phyloP scores from a whole-genome alignment of 2,329 filamentous ascomycete species.

The Penicillium verrucosum region DNA sequence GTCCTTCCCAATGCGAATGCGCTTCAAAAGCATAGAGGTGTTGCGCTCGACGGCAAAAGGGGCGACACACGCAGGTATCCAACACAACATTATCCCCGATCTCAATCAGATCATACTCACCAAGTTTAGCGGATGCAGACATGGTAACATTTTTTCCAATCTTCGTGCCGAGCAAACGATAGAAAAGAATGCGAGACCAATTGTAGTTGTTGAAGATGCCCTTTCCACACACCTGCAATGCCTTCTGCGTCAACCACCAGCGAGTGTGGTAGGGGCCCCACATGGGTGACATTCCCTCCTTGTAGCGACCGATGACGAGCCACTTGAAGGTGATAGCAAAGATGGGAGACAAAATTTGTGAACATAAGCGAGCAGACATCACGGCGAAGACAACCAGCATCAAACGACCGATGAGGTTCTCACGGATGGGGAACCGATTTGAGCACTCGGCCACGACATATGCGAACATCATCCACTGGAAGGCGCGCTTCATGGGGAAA shows the following conservation, averaged over 20 bases:
- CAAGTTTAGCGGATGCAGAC: conserved; percentile 42
- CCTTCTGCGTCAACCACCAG: conserved; percentile 59
- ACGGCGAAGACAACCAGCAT: conserved; percentile 50
- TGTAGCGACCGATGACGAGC: conserved; percentile 54
- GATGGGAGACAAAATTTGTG: conserved; percentile 44
- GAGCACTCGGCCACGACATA: conserved; percentile 43
- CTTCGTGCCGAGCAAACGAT: conserved; percentile 52
- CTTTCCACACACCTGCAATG: conserved; percentile 48
- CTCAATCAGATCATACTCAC: conserved; percentile 58
- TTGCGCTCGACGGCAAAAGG: conserved; percentile 58
- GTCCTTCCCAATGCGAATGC: conserved; percentile 50
- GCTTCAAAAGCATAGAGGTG: conserved; percentile 56
- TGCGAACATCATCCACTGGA: conserved; percentile 55
- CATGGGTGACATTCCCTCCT: conserved; percentile 57
- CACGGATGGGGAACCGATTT: conserved; percentile 35
- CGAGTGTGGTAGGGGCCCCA: conserved; percentile 58
- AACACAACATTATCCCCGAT: conserved; percentile 52
- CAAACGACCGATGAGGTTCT: conserved; percentile 45
- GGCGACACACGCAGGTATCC: conserved; percentile 49
- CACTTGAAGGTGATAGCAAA: conserved; percentile 54
- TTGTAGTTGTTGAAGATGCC: conserved; percentile 32
- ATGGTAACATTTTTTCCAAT: conserved; percentile 54
- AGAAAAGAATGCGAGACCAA: conserved; percentile 45
- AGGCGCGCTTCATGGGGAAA: conserved; percentile 51
- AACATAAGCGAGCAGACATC: conserved; percentile 41